A percentile compares a stretch with the other conserved stretches of the same genome.
Conservation (phyloP, 345 rosid genomes). For the Gossypium australe region DNA sequence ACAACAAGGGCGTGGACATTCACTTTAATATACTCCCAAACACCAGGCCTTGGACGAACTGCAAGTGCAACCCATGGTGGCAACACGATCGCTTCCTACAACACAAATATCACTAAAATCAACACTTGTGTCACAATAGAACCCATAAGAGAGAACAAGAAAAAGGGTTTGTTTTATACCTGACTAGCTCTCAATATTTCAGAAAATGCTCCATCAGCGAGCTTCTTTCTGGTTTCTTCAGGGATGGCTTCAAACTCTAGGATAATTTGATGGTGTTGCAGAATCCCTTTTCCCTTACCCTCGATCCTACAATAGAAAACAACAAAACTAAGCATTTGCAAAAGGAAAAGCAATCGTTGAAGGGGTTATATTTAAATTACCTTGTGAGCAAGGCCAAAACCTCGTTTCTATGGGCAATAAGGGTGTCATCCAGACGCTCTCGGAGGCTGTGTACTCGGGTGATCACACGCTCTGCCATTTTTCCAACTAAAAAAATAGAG, state of each 20-base stretch:
- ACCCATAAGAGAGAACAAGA: not conserved
- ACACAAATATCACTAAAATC: not conserved
- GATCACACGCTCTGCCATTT: slow-evolving; percentile 50
- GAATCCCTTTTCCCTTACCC: slow-evolving; percentile 59
- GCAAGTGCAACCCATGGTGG: slow-evolving; percentile 94
- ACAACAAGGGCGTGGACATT: slow-evolving; percentile 72
- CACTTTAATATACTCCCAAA: slow-evolving; percentile 84
- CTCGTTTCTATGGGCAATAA: slow-evolving; percentile 49
- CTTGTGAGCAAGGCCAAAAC: slow-evolving; percentile 55
- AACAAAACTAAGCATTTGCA: not conserved
- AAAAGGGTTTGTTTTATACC: slow-evolving; percentile 19
- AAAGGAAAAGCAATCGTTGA: not conserved
- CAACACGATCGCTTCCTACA: slow-evolving; percentile 81
- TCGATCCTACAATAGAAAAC: slow-evolving; percentile 40
- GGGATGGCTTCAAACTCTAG: slow-evolving; percentile 61
- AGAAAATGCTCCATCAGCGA: slow-evolving; percentile 41
- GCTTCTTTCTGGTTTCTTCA: slow-evolving; percentile 39
- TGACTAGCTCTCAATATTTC: slow-evolving; percentile 56
- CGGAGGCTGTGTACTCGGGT: slow-evolving; percentile 67
- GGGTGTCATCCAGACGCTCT: slow-evolving; percentile 62
- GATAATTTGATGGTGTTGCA: slow-evolving; percentile 57
- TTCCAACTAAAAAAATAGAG: slow-evolving; percentile 7
- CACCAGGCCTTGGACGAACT: slow-evolving; percentile 96
- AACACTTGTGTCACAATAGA: not conserved
- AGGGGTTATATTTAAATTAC: slow-evolving; percentile 27